Conservation (phyloP, 2,329 filamentous ascomycete species). For the Ustulina deusta region DNA sequence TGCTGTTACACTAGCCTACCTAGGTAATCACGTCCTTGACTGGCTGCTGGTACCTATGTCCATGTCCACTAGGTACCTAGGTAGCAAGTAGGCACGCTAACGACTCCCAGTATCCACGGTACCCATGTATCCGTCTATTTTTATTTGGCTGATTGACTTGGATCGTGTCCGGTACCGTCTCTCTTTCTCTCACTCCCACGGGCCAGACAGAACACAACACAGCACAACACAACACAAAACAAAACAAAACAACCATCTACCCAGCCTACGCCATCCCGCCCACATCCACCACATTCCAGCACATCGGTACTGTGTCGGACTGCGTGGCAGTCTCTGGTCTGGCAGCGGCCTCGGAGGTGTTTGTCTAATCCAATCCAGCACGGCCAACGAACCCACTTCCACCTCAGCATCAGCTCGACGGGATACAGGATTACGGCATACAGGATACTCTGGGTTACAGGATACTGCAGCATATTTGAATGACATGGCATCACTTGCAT, state of each 20-base stretch:
- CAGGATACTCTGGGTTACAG: not conserved
- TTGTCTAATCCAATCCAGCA: not conserved
- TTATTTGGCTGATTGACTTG: slow-evolving; percentile 5
- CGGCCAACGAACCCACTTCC: not conserved
- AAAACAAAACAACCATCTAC: not conserved
- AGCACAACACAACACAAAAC: too few relatives aligned
- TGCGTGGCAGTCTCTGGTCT: slow-evolving; percentile 13
- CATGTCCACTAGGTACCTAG: not conserved
- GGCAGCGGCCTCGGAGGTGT: not conserved
- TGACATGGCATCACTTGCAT: slow-evolving; percentile 30
- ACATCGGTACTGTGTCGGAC: not conserved
- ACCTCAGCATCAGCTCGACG: not conserved
- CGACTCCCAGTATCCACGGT: not conserved
- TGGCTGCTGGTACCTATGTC: not conserved
- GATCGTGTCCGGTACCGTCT: not conserved
- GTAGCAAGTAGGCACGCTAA: not conserved
- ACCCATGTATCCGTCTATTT: not conserved
- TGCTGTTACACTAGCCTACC: too few relatives aligned
- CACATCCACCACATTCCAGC: slow-evolving; percentile 4
- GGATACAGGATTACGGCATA: not conserved
- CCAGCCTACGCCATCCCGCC: not conserved
- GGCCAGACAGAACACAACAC: not conserved
- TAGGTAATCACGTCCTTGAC: too few relatives aligned
- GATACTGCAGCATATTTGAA: slow-evolving; percentile 7
- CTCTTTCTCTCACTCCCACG: not conserved